phyloP scores from a whole-genome alignment of 1,139 yeast genomes.

The Suhomyces wounanorum region DNA sequence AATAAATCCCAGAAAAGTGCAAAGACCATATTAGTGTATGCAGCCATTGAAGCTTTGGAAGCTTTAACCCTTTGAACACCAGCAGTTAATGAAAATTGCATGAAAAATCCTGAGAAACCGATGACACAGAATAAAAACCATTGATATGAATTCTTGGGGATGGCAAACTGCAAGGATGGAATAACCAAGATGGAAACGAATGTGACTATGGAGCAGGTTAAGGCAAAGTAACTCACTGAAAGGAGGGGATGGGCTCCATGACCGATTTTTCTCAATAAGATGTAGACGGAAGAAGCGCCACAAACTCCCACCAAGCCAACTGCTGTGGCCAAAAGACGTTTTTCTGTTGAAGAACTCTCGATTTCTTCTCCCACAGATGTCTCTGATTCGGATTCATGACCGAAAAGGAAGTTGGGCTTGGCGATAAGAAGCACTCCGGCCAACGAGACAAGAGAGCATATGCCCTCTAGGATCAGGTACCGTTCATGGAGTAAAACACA shows the following conservation, averaged over 20 bases:
- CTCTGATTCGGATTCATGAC: conserved; percentile 38
- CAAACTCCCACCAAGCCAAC: conserved; percentile 70
- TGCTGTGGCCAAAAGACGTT: conserved; percentile 56
- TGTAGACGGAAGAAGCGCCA: conserved; percentile 72
- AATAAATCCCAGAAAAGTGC: conserved; percentile 77
- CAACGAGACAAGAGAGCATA: conserved; percentile 69
- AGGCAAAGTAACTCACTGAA: conserved; percentile 76
- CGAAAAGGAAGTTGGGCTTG: conserved; percentile 75
- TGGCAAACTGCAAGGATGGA: conserved; percentile 60
- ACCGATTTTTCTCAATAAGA: conserved; percentile 74
- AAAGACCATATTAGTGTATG: conserved; percentile 74
- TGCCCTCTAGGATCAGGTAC: conserved; percentile 66
- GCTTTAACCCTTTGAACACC: conserved; percentile 86
- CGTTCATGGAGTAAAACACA: conserved; percentile 65
- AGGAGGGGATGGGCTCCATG: conserved; percentile 76
- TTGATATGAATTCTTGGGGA: conserved; percentile 61
- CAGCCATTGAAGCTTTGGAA: conserved; percentile 72
- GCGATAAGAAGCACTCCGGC: conserved; percentile 80
- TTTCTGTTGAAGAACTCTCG: conserved; percentile 43
- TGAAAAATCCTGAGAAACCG: conserved; percentile 78
- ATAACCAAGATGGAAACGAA: conserved; percentile 52
- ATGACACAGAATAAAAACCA: conserved; percentile 64
- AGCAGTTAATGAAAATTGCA: conserved; percentile 77
- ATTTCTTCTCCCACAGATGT: conserved; percentile 32
- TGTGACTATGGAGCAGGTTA: conserved; percentile 58